Evolutionary conservation across 2,329 filamentous ascomycete genomes (phyloP).

Genomic region (Colletotrichum sp.): DNA sequence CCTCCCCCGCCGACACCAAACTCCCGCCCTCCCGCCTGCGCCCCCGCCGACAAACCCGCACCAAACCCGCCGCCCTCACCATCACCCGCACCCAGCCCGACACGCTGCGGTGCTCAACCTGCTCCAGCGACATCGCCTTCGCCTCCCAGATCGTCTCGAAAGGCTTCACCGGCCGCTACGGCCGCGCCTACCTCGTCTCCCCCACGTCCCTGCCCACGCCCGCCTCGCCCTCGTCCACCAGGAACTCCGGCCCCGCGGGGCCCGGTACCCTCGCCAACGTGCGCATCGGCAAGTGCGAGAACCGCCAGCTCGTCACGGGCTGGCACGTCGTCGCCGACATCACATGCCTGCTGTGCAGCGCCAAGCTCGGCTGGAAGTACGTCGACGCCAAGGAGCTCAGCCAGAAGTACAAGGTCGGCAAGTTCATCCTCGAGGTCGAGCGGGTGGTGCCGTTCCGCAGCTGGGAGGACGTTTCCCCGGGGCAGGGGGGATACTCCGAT

Average conservation of each 20-base stretch:
- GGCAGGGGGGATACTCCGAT: neutral
- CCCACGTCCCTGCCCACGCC: constrained; percentile 30
- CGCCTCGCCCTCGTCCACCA: constrained; percentile 7
- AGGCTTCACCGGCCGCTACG: constrained; percentile 70
- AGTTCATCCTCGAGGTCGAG: constrained; percentile 70
- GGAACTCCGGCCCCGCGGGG: constrained; percentile 24
- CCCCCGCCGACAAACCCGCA: neutral
- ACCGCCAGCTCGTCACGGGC: constrained; percentile 65
- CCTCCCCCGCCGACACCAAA: no score
- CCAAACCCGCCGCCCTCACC: constrained; percentile 26
- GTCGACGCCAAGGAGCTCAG: constrained; percentile 63
- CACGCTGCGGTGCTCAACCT: constrained; percentile 63
- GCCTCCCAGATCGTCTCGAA: constrained; percentile 67
- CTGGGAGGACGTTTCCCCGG: constrained; percentile 54
- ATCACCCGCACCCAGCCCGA: constrained; percentile 53
- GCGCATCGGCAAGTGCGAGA: constrained; percentile 57
- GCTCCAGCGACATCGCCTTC: constrained; percentile 67
- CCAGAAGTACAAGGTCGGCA: constrained; percentile 72
- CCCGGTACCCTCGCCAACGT: constrained; percentile 55
- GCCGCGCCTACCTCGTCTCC: constrained; percentile 66
- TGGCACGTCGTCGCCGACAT: constrained; percentile 70
- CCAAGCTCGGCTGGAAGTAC: constrained; percentile 72
- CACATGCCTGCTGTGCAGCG: constrained; percentile 58
- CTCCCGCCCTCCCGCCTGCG: neutral
- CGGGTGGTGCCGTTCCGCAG: constrained; percentile 55